Conservation (phyloP, 257 asterid species). For the Linderniella brevidens region DNA sequence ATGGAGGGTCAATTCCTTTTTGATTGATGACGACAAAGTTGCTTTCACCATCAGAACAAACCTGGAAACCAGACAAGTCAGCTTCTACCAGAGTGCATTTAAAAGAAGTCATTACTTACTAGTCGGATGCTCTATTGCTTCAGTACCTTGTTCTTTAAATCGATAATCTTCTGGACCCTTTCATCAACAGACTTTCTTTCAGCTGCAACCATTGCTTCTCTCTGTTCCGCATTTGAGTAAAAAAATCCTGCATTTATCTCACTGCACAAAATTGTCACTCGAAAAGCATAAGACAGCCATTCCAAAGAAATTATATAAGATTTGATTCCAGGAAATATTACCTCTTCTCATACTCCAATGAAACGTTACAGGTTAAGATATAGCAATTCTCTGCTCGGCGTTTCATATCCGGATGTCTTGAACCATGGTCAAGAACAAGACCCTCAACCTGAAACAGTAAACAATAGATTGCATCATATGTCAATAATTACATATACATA, state of each 20-base stretch:
- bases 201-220: conserved; percentile 96
- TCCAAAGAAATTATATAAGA: background rate
- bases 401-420: conserved; percentile 99
- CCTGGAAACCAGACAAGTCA: conserved; percentile 27
- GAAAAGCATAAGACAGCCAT: too few relatives aligned
- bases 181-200: conserved; percentile 96
- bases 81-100: conserved; percentile 12
- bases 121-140: background rate
- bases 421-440: conserved; percentile 98
- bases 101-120: background rate
- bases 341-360: conserved; percentile 99
- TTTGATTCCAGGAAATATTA: conserved; percentile 13
- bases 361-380: conserved; percentile 77
- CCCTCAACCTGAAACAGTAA: conserved; percentile 61
- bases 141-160: conserved; percentile 71
- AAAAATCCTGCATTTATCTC: conserved; percentile 96
- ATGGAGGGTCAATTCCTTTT: conserved; percentile 97
- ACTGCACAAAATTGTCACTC: conserved; percentile 25
- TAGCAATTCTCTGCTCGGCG: conserved; percentile 94
- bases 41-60: conserved; percentile 49
- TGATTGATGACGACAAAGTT: conserved; percentile 85
- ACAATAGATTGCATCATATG: conserved; percentile 7
- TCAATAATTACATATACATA: background rate
- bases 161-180: conserved; percentile 83
- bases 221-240: conserved; percentile 90